These are phyloP conservation scores for Sicyos baderoa DNA, from an alignment of 306 rosid genomes.

Conservation along the genomic window DNA sequence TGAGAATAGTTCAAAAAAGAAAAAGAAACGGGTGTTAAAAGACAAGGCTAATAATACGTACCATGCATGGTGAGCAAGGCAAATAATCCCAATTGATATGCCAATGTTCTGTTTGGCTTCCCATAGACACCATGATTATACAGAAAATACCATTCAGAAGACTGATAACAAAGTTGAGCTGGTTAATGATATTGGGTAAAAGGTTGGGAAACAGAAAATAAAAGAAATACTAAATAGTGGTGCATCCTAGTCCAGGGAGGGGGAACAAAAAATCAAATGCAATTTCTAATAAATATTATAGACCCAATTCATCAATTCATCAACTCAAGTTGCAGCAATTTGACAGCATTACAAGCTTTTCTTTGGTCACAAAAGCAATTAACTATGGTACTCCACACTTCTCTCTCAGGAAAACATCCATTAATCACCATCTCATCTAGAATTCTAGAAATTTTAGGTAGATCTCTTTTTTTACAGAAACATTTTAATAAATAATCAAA, in stretches of 20 bases:
- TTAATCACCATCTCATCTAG: slow-evolving; percentile 72
- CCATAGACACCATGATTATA: slow-evolving; percentile 7
- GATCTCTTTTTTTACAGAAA: slow-evolving; percentile 56
- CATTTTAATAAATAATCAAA: slow-evolving; percentile 44
- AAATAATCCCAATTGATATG: slow-evolving; percentile 12
- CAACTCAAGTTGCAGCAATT: slow-evolving; percentile 44
- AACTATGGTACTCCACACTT: slow-evolving; percentile 51
- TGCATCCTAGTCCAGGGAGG: not conserved
- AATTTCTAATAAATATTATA: slow-evolving; percentile 1
- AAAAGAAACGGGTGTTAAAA: not conserved
- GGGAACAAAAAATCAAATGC: not conserved
- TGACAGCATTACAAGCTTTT: slow-evolving; percentile 57
- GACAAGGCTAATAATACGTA: not conserved
- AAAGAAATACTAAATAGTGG: not conserved
- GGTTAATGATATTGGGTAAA: not conserved
- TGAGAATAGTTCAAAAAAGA: slow-evolving; percentile 7
- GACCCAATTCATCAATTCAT: slow-evolving; percentile 21
- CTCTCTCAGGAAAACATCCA: slow-evolving; percentile 63
- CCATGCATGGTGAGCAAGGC: not conserved
- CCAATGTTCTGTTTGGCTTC: slow-evolving; percentile 10
- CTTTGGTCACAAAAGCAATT: slow-evolving; percentile 59
- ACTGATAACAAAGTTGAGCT: not conserved
- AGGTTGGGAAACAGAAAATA: not conserved
- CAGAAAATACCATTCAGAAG: slow-evolving; percentile 15
- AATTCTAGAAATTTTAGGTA: slow-evolving; percentile 56